These are phyloP conservation scores for Cytospora paraplurivora DNA, from an alignment of 2,329 filamentous ascomycete species.

Conservation along the genomic window DNA sequence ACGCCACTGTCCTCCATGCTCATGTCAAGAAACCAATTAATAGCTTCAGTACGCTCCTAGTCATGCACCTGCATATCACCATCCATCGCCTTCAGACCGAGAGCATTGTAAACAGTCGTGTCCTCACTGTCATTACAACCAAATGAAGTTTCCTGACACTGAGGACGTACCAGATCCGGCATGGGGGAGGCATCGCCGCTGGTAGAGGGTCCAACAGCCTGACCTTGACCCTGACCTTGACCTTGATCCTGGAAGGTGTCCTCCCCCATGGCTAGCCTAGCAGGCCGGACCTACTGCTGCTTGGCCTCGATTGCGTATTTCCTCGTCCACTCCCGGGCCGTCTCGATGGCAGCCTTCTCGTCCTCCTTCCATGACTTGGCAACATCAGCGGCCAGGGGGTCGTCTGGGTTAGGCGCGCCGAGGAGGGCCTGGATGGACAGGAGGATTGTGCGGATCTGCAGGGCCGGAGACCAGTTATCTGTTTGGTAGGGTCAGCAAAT, in stretches of 20 bases:
- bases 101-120: background rate
- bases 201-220: background rate
- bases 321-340: conserved; percentile 88
- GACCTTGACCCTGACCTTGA: background rate
- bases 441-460: conserved; percentile 98
- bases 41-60: background rate
- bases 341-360: conserved; percentile 87
- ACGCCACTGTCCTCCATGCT: background rate
- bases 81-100: too few relatives aligned
- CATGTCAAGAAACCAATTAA: background rate
- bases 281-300: conserved; percentile 18
- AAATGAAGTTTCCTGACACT: background rate
- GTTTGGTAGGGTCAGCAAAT: background rate
- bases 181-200: background rate
- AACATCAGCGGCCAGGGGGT: conserved; percentile 96
- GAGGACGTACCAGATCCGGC: background rate
- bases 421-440: conserved; percentile 96
- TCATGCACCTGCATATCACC: background rate
- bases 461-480: conserved; percentile 98
- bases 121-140: background rate
- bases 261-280: background rate
- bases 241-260: background rate
- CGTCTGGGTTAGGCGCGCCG: conserved; percentile 94
- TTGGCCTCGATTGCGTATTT: conserved; percentile 63
- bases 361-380: conserved; percentile 98